phyloP scores from a whole-genome alignment of 1,139 yeast genomes.

The Nakaseomyces sp. region DNA sequence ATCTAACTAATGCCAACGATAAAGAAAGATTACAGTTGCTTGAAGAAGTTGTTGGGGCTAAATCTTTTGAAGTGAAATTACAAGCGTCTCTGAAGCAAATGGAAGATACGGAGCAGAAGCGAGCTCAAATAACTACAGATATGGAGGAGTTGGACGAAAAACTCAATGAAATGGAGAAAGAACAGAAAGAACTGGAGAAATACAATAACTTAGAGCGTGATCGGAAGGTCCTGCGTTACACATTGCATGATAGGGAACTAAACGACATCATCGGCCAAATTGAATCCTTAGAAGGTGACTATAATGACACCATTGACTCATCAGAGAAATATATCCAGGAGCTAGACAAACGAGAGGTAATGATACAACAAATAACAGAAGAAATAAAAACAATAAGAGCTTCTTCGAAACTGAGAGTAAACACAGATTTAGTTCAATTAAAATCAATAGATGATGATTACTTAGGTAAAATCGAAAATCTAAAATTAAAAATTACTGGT shows the following conservation, averaged over 20 bases:
- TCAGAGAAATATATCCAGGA: slow-evolving; percentile 35
- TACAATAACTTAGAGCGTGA: slow-evolving; percentile 61
- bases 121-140: slow-evolving; percentile 68
- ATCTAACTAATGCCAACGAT: slow-evolving; percentile 83
- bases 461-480: slow-evolving; percentile 33
- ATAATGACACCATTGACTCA: slow-evolving; percentile 41
- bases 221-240: slow-evolving; percentile 66
- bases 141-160: slow-evolving; percentile 62
- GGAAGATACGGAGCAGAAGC: slow-evolving; percentile 60
- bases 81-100: slow-evolving; percentile 75
- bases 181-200: slow-evolving; percentile 63
- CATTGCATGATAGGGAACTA: slow-evolving; percentile 69
- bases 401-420: slow-evolving; percentile 37
- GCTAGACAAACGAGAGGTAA: slow-evolving; percentile 44
- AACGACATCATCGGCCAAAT: slow-evolving; percentile 51
- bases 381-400: slow-evolving; percentile 27
- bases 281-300: slow-evolving; percentile 52
- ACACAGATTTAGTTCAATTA: slow-evolving; percentile 46
- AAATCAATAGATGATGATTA: slow-evolving; percentile 39
- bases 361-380: slow-evolving; percentile 35
- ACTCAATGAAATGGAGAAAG: slow-evolving; percentile 69
- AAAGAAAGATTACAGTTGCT: slow-evolving; percentile 66
- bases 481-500: slow-evolving; percentile 29
- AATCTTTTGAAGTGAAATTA: slow-evolving; percentile 74
- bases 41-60: slow-evolving; percentile 94